phyloP scores from a whole-genome alignment of 148 eudicot genomes.

The Persicaria maculosa region DNA sequence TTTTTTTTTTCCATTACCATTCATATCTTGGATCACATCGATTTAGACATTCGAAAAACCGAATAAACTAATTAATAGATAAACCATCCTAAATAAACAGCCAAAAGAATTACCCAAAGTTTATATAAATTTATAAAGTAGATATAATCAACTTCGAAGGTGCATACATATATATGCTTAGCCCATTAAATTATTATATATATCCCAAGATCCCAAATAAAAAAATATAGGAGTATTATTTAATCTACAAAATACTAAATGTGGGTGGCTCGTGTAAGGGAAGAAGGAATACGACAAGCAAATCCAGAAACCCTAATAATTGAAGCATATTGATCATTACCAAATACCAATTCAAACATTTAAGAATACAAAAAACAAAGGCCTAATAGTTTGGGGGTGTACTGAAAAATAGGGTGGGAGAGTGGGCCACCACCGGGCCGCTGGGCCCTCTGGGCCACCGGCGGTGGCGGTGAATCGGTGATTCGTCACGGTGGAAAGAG shows the following conservation, averaged over 20 bases:
- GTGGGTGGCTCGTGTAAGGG: not conserved
- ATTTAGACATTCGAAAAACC: too few species aligned
- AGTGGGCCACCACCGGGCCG: slow-evolving; percentile 7
- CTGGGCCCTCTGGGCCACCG: not conserved
- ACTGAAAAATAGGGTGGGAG: not conserved
- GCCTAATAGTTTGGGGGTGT: slow-evolving; percentile 3
- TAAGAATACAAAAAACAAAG: not conserved
- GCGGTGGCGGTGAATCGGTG: not conserved
- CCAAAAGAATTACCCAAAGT: too few species aligned
- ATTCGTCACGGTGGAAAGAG: not conserved
- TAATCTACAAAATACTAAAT: not conserved
- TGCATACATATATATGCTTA: too few species aligned
- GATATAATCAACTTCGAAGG: too few species aligned
- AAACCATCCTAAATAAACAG: too few species aligned
- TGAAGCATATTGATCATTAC: not conserved
- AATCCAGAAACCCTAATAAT: not conserved
- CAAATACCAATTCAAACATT: not conserved
- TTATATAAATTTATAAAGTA: too few species aligned
- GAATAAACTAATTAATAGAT: too few species aligned
- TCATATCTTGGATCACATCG: too few species aligned
- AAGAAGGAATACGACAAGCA: not conserved
- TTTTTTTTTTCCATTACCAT: too few species aligned
- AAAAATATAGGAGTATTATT: not conserved
- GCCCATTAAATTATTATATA: too few species aligned
- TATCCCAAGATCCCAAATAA: not conserved